Evolutionary conservation across 257 asterid species (phyloP), one percentile per base, ranked within the genome.

Genomic region (Gardenia jasminoides): DNA sequence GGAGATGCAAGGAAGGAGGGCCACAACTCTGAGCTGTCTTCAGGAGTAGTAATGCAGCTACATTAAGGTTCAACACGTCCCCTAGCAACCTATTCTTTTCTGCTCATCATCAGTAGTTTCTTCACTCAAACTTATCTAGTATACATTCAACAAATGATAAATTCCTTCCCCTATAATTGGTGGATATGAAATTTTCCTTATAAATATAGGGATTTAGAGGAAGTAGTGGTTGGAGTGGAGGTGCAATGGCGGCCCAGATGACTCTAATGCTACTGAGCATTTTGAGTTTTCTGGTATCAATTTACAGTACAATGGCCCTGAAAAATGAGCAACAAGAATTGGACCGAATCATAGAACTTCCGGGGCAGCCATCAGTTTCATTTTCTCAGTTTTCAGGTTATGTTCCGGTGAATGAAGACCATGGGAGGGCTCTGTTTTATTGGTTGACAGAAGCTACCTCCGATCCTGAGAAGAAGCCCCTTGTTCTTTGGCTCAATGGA

Each of bases 401-500:
- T 30, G 90, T 94, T 3, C 84, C 93, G 24, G 97, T 91, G 70
- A 80, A 89, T 44, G 85, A 83, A 65, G 79, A 78, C 16, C 85
- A 88, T 6, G 97, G 96, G n/a, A 85, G 97, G 16, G 94, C 98
- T 30, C 91, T 92, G 54, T 92, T 94, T 46, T 94, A 94, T 65
- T 94, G 97, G 98, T 78, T 94, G 16, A 92, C 95, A 0, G 93
- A 92, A 76, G 95, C 97, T 6, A 75, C 89, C 4, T 71, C 44
- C 70, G 36, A 72, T 41, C 88, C 93, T 0, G 80, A 82, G 39
- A 70, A 62, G 9, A 91, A 89, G 52, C 97, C 96, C 71, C 94
- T 92, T 28, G 85, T 92, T 79, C 95, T 93, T 68, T 93, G 98
- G 97, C 95, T 93, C 70, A 94, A 87, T 87, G 98, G 97, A 92